Evolutionary conservation across 225 moss, liverwort and hornwort genomes (phyloP), one percentile per base, ranked within the genome.

Genomic region (Takakia lepidozioides): DNA sequence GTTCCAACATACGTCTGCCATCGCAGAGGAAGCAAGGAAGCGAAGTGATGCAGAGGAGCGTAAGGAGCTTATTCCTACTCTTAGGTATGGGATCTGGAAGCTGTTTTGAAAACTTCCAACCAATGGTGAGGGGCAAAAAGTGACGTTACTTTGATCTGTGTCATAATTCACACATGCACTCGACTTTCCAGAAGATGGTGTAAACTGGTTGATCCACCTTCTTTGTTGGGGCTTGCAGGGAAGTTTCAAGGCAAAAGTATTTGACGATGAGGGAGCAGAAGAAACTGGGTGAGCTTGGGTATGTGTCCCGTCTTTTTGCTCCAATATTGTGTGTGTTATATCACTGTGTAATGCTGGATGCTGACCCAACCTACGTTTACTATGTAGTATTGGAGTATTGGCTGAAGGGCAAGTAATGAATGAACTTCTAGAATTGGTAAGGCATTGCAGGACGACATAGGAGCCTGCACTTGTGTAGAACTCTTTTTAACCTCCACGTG

Each of bases 31-130:
- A 49, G 68, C 77, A 20, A 72, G 41, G 55, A 68, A 48, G 46
- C 63, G 77, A 46, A 64, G 67, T 22, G 72, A 78, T 43, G 77
- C 77, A 49, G 60, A 68, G 52, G 58, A 62, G 44, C 26, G 54
- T 39, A 65, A 60, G 51, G 65, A 38, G 28, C 57, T 68, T 29
- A 34, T 78, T 11, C 78, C 63, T 6, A 46, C 43, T 24, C 59
- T 62, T 39, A 72, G 65, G 65, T 66, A 22, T 11, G 7, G 26
- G 19, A 18, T 22, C 21, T 16, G 16, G 21, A 25, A 21, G 4
- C 19, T 46, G 21, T n/a, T 46, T n/a, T n/a, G n/a, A n/a, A n/a
- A n/a, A n/a, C n/a, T n/a, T n/a, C n/a, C n/a, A n/a, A n/a, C n/a
- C n/a, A n/a, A n/a, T n/a, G n/a, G n/a, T n/a, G n/a, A n/a, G n/a